Evolutionary conservation across 192 early-diverging fungal genomes (phyloP).

Genomic region (Phycomyces blakesleeanus): DNA sequence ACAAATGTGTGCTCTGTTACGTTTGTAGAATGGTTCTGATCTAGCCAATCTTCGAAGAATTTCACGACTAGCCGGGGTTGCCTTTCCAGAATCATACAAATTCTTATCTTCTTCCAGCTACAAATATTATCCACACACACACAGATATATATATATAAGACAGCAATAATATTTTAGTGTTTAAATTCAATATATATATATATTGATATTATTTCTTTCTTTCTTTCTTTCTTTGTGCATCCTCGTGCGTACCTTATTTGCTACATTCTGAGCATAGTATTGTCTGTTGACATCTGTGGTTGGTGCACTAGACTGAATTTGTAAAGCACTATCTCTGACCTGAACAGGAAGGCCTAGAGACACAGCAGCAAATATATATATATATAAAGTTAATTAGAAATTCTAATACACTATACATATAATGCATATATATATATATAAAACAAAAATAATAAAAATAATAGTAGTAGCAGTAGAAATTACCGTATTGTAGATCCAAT

Average conservation of each 20-base stretch:
- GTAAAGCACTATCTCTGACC: slow-evolving; percentile 85
- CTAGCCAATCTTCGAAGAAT: slow-evolving; percentile 74
- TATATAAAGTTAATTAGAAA: slow-evolving; percentile 9
- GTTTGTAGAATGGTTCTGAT: slow-evolving; percentile 87
- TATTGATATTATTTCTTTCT: no score
- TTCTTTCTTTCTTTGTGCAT: no score
- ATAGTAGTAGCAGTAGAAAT: no score
- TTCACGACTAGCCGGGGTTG: slow-evolving; percentile 70
- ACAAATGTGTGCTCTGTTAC: slow-evolving; percentile 88
- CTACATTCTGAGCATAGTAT: slow-evolving; percentile 81
- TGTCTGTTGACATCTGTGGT: slow-evolving; percentile 83
- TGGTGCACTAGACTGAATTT: slow-evolving; percentile 75
- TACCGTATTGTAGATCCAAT: slow-evolving; percentile 89
- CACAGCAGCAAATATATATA: background rate
- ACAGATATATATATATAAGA: background rate
- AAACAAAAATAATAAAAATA: no score
- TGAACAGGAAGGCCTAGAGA: slow-evolving; percentile 77
- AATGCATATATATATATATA: background rate
- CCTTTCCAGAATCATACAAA: slow-evolving; percentile 65
- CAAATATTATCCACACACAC: slow-evolving; percentile 26
- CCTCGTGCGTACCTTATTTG: slow-evolving; percentile 45
- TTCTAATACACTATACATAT: background rate
- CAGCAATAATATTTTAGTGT: background rate
- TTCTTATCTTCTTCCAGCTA: slow-evolving; percentile 30
- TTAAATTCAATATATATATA: background rate